These are phyloP conservation scores for Posidonia oceanica DNA, from an alignment of 116 monocot genomes.

Conservation along the genomic window DNA sequence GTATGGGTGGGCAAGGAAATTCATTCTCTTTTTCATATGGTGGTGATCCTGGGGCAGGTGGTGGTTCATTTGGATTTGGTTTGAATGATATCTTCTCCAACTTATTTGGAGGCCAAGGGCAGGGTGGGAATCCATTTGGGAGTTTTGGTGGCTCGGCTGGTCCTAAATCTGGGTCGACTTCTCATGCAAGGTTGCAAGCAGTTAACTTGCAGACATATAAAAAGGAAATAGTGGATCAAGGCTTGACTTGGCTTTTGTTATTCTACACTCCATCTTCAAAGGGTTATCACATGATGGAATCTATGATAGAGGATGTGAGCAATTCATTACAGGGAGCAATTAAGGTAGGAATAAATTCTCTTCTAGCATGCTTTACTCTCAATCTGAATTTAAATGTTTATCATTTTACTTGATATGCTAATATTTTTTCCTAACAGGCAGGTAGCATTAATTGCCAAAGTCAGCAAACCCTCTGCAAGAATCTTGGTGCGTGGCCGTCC, in stretches of 20 bases:
- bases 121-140: slow-evolving; percentile 19
- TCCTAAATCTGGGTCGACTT: slow-evolving; percentile 21
- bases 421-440: slow-evolving; percentile 25
- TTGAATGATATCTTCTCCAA: slow-evolving; percentile 70
- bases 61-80: slow-evolving; percentile 51
- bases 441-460: slow-evolving; percentile 63
- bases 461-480: slow-evolving; percentile 50
- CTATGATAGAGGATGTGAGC: slow-evolving; percentile 51
- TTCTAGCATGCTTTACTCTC: not conserved
- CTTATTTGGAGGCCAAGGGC: slow-evolving; percentile 47
- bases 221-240: slow-evolving; percentile 53
- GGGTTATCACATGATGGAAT: slow-evolving; percentile 45
- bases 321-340: slow-evolving; percentile 58
- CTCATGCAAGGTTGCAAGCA: slow-evolving; percentile 22
- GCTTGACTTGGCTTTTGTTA: slow-evolving; percentile 77
- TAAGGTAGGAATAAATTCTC: slow-evolving; percentile 26
- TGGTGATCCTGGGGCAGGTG: slow-evolving; percentile 26
- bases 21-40: slow-evolving; percentile 81
- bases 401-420: not conserved
- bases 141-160: slow-evolving; percentile 28
- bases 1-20: slow-evolving; percentile 49
- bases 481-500: slow-evolving; percentile 37
- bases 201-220: slow-evolving; percentile 41
- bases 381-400: not conserved
- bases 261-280: slow-evolving; percentile 40